Conservation (phyloP, 371 early-diverging fungal species). For the Mucor indicus region DNA sequence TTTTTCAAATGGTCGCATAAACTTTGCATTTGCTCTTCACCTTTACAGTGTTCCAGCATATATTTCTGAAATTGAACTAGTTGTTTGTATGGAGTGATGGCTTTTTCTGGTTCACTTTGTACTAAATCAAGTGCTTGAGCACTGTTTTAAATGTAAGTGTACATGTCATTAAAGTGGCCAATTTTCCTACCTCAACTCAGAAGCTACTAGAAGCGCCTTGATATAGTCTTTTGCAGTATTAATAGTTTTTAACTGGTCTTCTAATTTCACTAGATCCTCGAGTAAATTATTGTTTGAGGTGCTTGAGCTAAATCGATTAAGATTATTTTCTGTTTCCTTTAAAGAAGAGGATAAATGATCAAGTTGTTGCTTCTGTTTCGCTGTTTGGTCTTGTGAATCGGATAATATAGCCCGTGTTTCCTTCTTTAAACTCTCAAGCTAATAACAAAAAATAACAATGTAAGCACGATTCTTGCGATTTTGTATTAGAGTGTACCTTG, state of each 20-base stretch:
- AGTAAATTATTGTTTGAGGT: conserved; percentile 9
- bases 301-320: conserved; percentile 3
- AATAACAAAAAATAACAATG: not conserved
- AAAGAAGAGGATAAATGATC: conserved; percentile 9
- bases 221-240: conserved; percentile 29
- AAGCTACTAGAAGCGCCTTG: conserved; percentile 29
- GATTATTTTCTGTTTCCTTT: conserved; percentile 7
- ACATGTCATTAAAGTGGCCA: not conserved
- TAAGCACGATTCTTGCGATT: no score
- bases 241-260: conserved; percentile 22
- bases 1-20: conserved; percentile 23
- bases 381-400: conserved; percentile 1
- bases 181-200: conserved; percentile 31
- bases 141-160: conserved; percentile 7
- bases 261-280: not conserved
- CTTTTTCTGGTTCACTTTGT: conserved; percentile 30
- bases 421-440: no score
- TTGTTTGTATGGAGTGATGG: conserved; percentile 40
- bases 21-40: conserved; percentile 12
- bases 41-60: conserved; percentile 8
- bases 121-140: conserved; percentile 32
- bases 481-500: conserved; percentile 23
- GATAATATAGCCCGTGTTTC: conserved; percentile 10
- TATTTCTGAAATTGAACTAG: conserved; percentile 34
- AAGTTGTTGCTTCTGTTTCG: conserved; percentile 9